Evolutionary conservation across 2,329 filamentous ascomycete species (phyloP), one percentile per base, ranked within the genome.

Genomic region (Cladosporium sp.): DNA sequence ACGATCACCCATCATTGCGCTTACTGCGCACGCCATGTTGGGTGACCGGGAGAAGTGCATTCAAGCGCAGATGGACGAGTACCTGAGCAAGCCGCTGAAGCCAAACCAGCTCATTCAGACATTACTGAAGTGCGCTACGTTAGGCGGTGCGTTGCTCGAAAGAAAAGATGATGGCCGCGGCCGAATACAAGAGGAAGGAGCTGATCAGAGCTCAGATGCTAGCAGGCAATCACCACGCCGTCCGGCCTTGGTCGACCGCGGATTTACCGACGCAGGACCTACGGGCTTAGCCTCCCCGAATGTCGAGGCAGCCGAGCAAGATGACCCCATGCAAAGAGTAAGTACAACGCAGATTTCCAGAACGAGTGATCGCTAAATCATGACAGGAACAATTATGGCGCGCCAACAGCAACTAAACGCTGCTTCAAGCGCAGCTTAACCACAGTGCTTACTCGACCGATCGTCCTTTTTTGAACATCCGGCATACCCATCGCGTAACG

Each of bases 41-140:
- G 94, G 94, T 64, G 94, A 99, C 71, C 86, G 94, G 51, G 94
- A 99, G 74, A 96, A 96, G 80, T 99, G 94, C 74, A 95, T 99
- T 62, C 91, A 96, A 73, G 94, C 93, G 9, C 92, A 97, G 78
- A 99, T 99, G 94, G 94, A 99, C 73, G 94, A 99, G 74, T 99
- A 99, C 72, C 80, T 99, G 42, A 96, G 93, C 17, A 99, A 99
- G 73, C 93, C 93, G 25, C 80, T 97, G 61, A 95, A 97, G 75
- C 93, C 96, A 72, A 97, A 96, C 73, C 91, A 96, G 73, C 87
- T 97, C 70, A 97, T 97, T 69, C 93, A 97, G 77, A 97, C 92
- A 1, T 97, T 99, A 61, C 84, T 97, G 64, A 96, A 97, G 74
- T 97, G 93, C 72, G 93, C 92, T 12, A 97, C 94, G 4, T 86